Base-by-base conservation (phyloP, 495 filamentous ascomycete genomes). In the Podospora pseudocomata region DNA sequence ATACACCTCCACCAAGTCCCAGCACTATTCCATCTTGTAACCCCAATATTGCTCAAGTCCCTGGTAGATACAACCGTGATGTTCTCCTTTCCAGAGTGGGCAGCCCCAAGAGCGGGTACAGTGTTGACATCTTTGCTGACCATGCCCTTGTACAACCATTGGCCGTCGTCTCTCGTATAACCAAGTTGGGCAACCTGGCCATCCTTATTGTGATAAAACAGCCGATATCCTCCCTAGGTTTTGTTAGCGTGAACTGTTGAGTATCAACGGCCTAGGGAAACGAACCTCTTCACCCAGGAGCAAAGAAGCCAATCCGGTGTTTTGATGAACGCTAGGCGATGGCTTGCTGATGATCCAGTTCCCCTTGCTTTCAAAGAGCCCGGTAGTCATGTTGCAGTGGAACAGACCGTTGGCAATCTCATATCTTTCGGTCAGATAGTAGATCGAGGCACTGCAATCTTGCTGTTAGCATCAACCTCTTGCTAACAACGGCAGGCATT, bases 201-300 rank as follows among this genome's bases (percentile, higher is more conserved):
- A 62, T 77, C 49, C 15, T 62, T 61, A 59, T 79, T 75, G 67
- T 81, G 76, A 49, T 72, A 81, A 65, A 75, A 81, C 7, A 80
- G 59, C 2, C 77, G 74, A 26, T 80, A 80, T 54, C 79, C 79
- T 0, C 60, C 67, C 39, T 49, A 11, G 39, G 7, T 16, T 5
- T 3, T 13, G 39, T 49, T 49, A 49, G 13, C 39, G 13, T 49
- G 15, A 11, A 18, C 23, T 49, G 39, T 13, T 49, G 39, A 11
- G 39, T 49, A 49, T 16, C 2, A 49, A 2, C 39, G 13, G 39
- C 15, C 39, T 13, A 18, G 9, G 6, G 15, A 49, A 6, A 49
- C 39, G 39, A 49, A 49, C 39, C 1, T 67, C 60, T 7, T 53
- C 28, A 34, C 77, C 76, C 16, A 80, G 75, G 7, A 77, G 65